Conservation (phyloP, 768 basidiomycete genomes). For the Kwoniella bestiolae region DNA sequence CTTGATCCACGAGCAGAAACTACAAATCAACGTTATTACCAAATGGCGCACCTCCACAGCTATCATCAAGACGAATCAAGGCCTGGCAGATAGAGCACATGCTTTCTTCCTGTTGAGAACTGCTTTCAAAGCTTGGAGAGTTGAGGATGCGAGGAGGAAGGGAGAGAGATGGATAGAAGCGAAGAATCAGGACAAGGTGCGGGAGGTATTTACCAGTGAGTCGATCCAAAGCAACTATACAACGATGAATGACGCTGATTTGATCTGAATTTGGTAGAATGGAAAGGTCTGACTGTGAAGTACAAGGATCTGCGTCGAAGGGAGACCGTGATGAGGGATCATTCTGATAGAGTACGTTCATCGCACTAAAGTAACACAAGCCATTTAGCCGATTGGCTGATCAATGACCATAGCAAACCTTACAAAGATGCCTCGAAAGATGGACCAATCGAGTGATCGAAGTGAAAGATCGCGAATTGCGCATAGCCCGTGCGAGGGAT, state of each 20-base stretch:
- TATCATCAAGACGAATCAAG: slow-evolving; percentile 18
- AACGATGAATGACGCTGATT: not conserved
- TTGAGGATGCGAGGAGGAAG: slow-evolving; percentile 8
- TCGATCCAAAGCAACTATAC: not conserved
- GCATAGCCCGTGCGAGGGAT: slow-evolving; percentile 30
- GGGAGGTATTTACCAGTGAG: slow-evolving; percentile 35
- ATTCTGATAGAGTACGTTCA: slow-evolving; percentile 14
- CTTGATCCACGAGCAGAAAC: slow-evolving; percentile 20
- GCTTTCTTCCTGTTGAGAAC: slow-evolving; percentile 42
- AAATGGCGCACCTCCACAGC: slow-evolving; percentile 26
- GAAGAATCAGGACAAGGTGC: slow-evolving; percentile 16
- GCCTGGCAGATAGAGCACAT: slow-evolving; percentile 36
- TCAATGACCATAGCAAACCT: slow-evolving; percentile 20
- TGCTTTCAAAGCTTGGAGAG: slow-evolving; percentile 33
- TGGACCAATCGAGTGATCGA: slow-evolving; percentile 48
- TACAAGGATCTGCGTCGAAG: slow-evolving; percentile 12
- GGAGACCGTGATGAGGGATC: not conserved
- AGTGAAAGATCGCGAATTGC: slow-evolving; percentile 45
- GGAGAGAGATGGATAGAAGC: slow-evolving; percentile 26
- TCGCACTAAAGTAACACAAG: too few relatives aligned
- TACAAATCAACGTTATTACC: not conserved
- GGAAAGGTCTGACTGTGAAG: slow-evolving; percentile 22
- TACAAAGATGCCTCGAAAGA: slow-evolving; percentile 11
- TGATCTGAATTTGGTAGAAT: slow-evolving; percentile 18
- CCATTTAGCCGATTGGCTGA: too few relatives aligned